Base-by-base conservation (phyloP, 345 rosid genomes). In the Mangifera indica region DNA sequence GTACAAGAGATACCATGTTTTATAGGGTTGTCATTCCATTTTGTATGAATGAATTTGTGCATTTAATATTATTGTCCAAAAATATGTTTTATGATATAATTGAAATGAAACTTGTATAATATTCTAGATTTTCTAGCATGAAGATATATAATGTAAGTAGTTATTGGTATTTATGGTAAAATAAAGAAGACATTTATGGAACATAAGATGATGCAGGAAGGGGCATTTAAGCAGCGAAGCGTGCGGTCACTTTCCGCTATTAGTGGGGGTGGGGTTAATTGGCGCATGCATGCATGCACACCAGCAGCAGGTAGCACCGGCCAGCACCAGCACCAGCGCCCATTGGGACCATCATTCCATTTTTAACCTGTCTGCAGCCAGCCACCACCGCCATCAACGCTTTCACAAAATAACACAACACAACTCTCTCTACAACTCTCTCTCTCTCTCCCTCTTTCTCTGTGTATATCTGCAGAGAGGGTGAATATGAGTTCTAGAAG, bases 241-340 rank as follows among this genome's bases (percentile, higher is more conserved):
- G 84, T 62, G 63, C 52, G 72, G 88, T 84, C 87, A 78, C 78
- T 87, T 79, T 87, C 88, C 80, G 84, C 74, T 69, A 69, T 81
- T 77, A 81, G 84, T 78, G 76, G 76, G 81, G 77, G 79, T 37
- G 66, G 70, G 60, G 54, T 8, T 45, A 54, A 45, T 24, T 62
- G 66, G 65, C 12, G 76, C 53, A 49, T 49, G 53, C 53, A 49
- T 49, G 6, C 53, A 49, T 46, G 17, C 17, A 46, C 51, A 46
- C n/a, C 53, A 49, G 53, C n/a, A 13, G 53, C 18, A 34, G 37
- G 34, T 34, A 37, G 42, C 42, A 37, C 42, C 42, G 0, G 8
- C 42, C 42, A 4, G 8, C 42, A 37, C 42, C 42, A 37, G 42
- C 42, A 4, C 42, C 42, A 37, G 7, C 53, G 10, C 75, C 21